Conservation (phyloP, 352 stramenopile species). For the Elongisporangium prolatum region DNA sequence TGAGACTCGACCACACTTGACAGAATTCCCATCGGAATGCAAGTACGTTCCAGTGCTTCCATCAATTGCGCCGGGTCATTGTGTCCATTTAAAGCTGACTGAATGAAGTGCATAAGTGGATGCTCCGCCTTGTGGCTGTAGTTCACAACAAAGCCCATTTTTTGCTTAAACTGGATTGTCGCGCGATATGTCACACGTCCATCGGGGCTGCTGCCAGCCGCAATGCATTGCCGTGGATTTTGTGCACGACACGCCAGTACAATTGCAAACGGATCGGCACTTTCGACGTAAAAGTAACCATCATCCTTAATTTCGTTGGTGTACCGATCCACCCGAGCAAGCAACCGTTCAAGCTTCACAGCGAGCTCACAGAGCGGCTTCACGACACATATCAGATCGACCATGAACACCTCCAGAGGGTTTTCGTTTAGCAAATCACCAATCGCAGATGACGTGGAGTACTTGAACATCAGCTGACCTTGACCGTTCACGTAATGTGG, state of each 20-base stretch:
- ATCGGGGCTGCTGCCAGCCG: constrained; percentile 62
- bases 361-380: constrained; percentile 82
- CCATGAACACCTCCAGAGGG: constrained; percentile 82
- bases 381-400: constrained; percentile 83
- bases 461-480: constrained; percentile 80
- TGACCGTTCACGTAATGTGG: constrained; percentile 71
- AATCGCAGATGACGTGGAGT: constrained; percentile 56
- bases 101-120: constrained; percentile 82
- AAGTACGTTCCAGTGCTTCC: constrained; percentile 78
- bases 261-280: constrained; percentile 79
- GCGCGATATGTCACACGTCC: constrained; percentile 75
- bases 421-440: constrained; percentile 79
- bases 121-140: constrained; percentile 86
- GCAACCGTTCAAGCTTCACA: constrained; percentile 75
- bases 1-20: constrained; percentile 81
- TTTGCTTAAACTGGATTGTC: constrained; percentile 84
- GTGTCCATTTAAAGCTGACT: constrained; percentile 79
- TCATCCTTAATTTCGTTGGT: constrained; percentile 68
- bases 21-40: constrained; percentile 79
- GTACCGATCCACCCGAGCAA: constrained; percentile 58
- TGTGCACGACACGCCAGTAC: constrained; percentile 67
- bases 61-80: constrained; percentile 73
- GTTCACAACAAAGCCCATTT: constrained; percentile 84
- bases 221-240: constrained; percentile 69
- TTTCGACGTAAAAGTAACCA: constrained; percentile 82